Evolutionary conservation across 2,329 filamentous ascomycete species (phyloP).

Genomic region (Fusarium sp.): DNA sequence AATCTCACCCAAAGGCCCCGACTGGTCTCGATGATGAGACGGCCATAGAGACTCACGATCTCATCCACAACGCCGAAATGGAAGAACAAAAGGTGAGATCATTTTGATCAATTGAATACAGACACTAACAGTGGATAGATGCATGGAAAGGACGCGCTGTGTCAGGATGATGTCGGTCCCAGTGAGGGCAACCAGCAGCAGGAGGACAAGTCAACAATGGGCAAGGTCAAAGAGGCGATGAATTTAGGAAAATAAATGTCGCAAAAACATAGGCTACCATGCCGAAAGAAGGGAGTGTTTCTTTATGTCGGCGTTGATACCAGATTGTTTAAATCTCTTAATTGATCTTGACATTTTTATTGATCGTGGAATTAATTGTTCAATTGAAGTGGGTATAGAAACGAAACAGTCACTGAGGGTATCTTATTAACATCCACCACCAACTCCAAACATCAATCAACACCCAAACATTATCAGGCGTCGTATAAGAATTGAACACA

Average conservation of each 20-base stretch:
- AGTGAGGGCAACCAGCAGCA: not conserved
- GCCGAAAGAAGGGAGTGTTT: not conserved
- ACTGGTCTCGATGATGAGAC: slow-evolving; percentile 47
- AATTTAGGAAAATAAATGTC: slow-evolving; percentile 37
- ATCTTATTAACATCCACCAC: slow-evolving; percentile 30
- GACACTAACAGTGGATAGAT: slow-evolving; percentile 18
- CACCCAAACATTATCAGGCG: not conserved
- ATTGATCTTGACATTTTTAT: not conserved
- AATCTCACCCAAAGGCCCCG: slow-evolving; percentile 25
- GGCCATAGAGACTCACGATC: slow-evolving; percentile 48
- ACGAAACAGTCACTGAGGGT: slow-evolving; percentile 23
- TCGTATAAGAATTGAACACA: not conserved
- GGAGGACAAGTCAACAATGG: slow-evolving; percentile 29
- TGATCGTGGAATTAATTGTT: not conserved
- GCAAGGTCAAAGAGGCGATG: slow-evolving; percentile 45
- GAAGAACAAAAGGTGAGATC: slow-evolving; percentile 46
- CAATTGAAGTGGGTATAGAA: slow-evolving; percentile 7
- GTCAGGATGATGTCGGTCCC: slow-evolving; percentile 31
- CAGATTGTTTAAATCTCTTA: slow-evolving; percentile 21
- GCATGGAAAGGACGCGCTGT: slow-evolving; percentile 40
- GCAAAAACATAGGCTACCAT: not conserved
- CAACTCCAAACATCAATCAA: slow-evolving; percentile 9
- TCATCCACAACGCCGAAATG: slow-evolving; percentile 50
- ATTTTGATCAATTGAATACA: rapidly evolving
- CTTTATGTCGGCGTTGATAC: slow-evolving; percentile 4